Base-by-base conservation (phyloP, 2,329 filamentous ascomycete genomes). In the Clonostachys sp. region DNA sequence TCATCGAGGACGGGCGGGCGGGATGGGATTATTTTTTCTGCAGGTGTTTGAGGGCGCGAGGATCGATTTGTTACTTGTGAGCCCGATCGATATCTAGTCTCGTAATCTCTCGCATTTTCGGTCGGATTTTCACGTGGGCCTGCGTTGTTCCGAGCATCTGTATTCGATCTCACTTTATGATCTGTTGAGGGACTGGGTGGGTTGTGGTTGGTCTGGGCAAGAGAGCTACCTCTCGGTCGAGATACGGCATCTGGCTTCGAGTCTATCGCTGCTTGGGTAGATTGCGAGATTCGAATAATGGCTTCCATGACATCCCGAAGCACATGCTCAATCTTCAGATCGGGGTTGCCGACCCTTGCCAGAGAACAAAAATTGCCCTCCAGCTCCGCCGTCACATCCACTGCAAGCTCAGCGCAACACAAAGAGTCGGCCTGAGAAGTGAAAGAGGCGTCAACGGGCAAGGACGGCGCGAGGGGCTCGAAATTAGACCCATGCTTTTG, bases 351-450 rank as follows among this genome's bases (percentile, higher is more conserved):
- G 44, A 61, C 65, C 52, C 77, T 67, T 6, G 70, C 62, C 3
- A 80, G 57, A 3, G 72, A 66, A 53, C 78, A 82, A 50, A 81
- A 81, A 8, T 65, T 67, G 43, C 61, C 64, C 17, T 72, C 66
- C 12, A 82, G 61, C 51, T 75, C 73, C 18, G 71, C 61, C 4
- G 69, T 69, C 10, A 73, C 68, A 50, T 82, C 75, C 7, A 67
- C 51, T 16, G 64, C 55, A 17, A 82, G 63, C 44, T 73, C 70
- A 5, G 68, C 60, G 51, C 79, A 82, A 56, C 79, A 83, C 5
- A 70, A 61, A 3, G 66, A 57, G 30, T 66, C 49, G 5, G 58
- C 53, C 8, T 62, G 57, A 30, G 63, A 62, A 4, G 63, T 55
- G 6, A 64, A 51, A 12, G 57, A 38, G 41, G 63, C 58, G 13